Evolutionary conservation across 2,329 filamentous ascomycete genomes (phyloP).

Genomic region (Pestalotiopsis sp.): DNA sequence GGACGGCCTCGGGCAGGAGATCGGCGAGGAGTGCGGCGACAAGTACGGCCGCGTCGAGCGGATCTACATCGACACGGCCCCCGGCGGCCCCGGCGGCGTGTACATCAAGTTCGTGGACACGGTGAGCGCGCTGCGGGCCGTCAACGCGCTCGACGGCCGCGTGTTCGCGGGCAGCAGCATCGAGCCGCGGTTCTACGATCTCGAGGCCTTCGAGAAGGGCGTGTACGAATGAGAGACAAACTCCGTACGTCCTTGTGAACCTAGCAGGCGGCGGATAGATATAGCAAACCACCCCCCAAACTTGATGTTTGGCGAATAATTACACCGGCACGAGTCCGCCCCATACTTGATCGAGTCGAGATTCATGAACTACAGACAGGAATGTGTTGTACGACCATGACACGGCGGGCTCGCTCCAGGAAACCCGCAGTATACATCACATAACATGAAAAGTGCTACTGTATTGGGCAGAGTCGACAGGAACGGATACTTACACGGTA

Average conservation of each 20-base stretch:
- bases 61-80: conserved; percentile 69
- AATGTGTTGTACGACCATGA: too few relatives aligned
- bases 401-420: too few relatives aligned
- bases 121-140: conserved; percentile 82
- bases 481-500: background rate
- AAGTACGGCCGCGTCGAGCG: conserved; percentile 88
- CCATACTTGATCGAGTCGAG: too few relatives aligned
- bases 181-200: conserved; percentile 79
- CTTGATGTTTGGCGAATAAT: too few relatives aligned
- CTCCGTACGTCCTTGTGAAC: too few relatives aligned
- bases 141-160: conserved; percentile 85
- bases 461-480: background rate
- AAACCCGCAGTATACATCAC: too few relatives aligned
- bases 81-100: conserved; percentile 65
- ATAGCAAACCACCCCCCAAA: too few relatives aligned
- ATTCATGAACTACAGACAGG: too few relatives aligned
- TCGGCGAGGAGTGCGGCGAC: conserved; percentile 88
- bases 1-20: conserved; percentile 82
- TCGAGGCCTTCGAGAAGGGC: conserved; percentile 78
- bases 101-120: conserved; percentile 93
- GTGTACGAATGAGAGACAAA: conserved; percentile 44
- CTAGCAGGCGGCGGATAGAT: too few relatives aligned
- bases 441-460: too few relatives aligned
- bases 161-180: conserved; percentile 89
- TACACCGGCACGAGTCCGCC: too few relatives aligned